Conservation (phyloP, 139 green algal species). For the Micromonas pusilla region DNA sequence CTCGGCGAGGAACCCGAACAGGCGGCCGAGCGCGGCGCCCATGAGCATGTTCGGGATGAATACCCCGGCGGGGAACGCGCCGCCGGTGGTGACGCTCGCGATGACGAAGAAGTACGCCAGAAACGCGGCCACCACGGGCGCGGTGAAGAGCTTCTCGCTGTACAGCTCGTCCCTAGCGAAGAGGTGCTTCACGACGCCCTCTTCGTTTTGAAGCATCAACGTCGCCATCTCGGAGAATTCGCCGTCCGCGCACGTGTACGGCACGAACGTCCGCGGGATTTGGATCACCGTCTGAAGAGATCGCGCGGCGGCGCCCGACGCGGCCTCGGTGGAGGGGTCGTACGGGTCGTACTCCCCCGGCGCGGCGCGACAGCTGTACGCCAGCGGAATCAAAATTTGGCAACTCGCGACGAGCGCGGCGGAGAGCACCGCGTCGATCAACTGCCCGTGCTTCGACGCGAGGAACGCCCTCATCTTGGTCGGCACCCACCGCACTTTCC, state of each 20-base stretch:
- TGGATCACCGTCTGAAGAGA: not conserved
- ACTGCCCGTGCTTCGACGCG: not conserved
- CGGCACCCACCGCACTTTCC: not conserved
- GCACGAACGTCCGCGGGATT: not conserved
- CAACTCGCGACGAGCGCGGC: not conserved
- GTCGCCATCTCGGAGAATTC: conserved; percentile 23
- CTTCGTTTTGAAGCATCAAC: conserved; percentile 11
- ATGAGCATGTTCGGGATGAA: conserved; percentile 92
- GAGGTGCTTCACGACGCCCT: conserved; percentile 24
- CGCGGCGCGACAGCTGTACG: not conserved
- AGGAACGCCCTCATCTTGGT: not conserved
- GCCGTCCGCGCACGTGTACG: not conserved
- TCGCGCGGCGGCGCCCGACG: too few species aligned
- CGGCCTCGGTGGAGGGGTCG: too few species aligned
- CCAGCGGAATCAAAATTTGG: not conserved
- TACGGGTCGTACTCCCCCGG: not conserved
- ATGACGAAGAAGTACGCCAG: conserved; percentile 3
- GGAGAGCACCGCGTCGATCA: not conserved
- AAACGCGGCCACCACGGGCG: not conserved
- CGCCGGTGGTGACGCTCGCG: conserved; percentile 7
- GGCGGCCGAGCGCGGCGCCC: conserved; percentile 57
- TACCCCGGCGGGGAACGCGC: conserved; percentile 65
- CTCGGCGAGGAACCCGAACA: conserved; percentile 41
- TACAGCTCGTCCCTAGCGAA: conserved; percentile 5
- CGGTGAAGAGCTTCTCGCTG: not conserved